phyloP scores from a whole-genome alignment of 176 grass and related monocot genomes.

The Oryza australiensis region DNA sequence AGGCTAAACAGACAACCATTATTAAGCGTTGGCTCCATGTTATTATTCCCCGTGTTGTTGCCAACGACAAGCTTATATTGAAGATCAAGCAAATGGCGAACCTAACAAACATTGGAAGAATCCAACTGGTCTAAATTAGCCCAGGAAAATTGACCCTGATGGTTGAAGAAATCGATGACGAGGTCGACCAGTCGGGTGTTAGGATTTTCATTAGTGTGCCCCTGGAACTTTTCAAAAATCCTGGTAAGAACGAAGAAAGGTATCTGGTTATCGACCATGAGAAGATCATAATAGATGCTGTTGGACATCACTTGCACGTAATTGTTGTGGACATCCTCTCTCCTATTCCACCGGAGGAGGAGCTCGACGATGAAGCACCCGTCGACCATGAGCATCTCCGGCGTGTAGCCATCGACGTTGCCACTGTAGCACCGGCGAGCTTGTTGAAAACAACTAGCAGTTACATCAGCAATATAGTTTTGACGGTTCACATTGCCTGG shows the following conservation, averaged over 20 bases:
- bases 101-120: neutral
- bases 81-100: neutral
- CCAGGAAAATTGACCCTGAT: neutral
- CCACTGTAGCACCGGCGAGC: too few species aligned
- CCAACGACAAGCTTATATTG: neutral
- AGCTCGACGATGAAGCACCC: neutral
- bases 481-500: too few species aligned
- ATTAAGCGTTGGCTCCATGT: too few species aligned
- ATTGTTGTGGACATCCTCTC: neutral
- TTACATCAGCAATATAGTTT: too few species aligned
- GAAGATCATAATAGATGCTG: neutral
- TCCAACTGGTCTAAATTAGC: too few species aligned
- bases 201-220: too few species aligned
- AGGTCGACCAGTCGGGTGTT: too few species aligned
- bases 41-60: neutral
- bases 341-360: neutral
- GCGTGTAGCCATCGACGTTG: too few species aligned
- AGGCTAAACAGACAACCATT: too few species aligned
- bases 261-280: neutral
- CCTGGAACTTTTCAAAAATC: too few species aligned
- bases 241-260: neutral
- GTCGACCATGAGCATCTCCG: neutral
- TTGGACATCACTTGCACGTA: neutral
- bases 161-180: neutral
- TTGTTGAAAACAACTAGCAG: too few species aligned